Percentiles rank a stretch among this genome's conserved stretches.
Conservation (phyloP, 345 rosid species). For the Moricandia moricandioides region DNA sequence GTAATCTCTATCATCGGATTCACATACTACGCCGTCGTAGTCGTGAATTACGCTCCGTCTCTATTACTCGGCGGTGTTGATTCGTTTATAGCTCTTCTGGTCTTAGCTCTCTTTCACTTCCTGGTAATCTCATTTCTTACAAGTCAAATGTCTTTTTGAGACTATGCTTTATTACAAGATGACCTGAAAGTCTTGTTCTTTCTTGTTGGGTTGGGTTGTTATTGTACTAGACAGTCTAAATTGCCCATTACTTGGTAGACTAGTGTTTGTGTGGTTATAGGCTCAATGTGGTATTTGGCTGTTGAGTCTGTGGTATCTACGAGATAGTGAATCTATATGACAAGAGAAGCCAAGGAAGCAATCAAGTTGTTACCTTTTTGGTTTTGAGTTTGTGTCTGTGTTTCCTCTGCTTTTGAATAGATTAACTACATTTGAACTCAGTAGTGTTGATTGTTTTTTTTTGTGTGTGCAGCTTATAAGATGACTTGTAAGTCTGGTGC, state of each 20-base stretch:
- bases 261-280: not conserved
- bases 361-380: not conserved
- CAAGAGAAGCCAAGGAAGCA: not conserved
- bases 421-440: not conserved
- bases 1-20: constrained; percentile 60
- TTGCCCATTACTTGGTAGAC: not conserved
- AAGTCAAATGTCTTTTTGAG: not conserved
- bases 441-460: no score
- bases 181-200: not conserved
- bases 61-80: constrained; percentile 59
- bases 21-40: constrained; percentile 62
- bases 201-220: no score
- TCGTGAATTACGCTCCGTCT: constrained; percentile 63
- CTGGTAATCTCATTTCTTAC: constrained; percentile 42
- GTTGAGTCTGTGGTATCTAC: no score
- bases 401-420: not conserved
- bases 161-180: not conserved
- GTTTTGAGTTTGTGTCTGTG: not conserved
- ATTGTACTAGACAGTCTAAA: not conserved
- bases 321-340: no score
- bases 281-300: not conserved
- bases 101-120: constrained; percentile 55
- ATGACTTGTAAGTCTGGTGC: no score
- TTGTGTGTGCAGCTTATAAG: no score
- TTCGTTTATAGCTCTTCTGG: constrained; percentile 41